phyloP scores from a whole-genome alignment of 176 grass and related monocot species.

The Saccharum spontaneum region DNA sequence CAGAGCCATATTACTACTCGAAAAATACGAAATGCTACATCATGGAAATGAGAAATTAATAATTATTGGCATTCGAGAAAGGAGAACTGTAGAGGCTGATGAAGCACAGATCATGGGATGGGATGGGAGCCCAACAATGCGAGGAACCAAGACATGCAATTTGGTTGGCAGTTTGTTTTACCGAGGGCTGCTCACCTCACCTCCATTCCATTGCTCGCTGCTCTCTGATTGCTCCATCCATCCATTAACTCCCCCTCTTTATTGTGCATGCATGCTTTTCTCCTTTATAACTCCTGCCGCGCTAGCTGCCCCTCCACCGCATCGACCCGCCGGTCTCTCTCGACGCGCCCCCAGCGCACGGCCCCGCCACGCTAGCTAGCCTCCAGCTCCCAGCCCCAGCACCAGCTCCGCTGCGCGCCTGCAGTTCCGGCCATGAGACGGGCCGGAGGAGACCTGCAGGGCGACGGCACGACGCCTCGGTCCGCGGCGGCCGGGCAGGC shows the following conservation, averaged over 20 bases:
- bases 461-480: slow-evolving; percentile 26
- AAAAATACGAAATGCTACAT: not conserved
- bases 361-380: not conserved
- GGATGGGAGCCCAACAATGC: not conserved
- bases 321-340: not conserved
- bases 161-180: not conserved
- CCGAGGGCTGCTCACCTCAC: not conserved
- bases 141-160: not conserved
- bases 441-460: slow-evolving; percentile 14
- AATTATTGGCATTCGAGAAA: not conserved
- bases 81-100: not conserved
- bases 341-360: not conserved
- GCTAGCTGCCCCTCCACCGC: slow-evolving; percentile 23
- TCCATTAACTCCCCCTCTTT: slow-evolving; percentile 46
- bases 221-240: slow-evolving; percentile 50
- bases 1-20: too few species aligned
- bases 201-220: slow-evolving; percentile 3
- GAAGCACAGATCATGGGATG: too few species aligned
- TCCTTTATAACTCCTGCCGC: slow-evolving; percentile 42
- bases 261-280: slow-evolving; percentile 52
- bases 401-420: not conserved
- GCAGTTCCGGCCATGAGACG: slow-evolving; percentile 33
- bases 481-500: slow-evolving; percentile 49
- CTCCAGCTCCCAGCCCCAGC: not conserved
- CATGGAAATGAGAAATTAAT: not conserved